phyloP scores from a whole-genome alignment of 2,329 filamentous ascomycete genomes.

The Herpotrichia juniperi region DNA sequence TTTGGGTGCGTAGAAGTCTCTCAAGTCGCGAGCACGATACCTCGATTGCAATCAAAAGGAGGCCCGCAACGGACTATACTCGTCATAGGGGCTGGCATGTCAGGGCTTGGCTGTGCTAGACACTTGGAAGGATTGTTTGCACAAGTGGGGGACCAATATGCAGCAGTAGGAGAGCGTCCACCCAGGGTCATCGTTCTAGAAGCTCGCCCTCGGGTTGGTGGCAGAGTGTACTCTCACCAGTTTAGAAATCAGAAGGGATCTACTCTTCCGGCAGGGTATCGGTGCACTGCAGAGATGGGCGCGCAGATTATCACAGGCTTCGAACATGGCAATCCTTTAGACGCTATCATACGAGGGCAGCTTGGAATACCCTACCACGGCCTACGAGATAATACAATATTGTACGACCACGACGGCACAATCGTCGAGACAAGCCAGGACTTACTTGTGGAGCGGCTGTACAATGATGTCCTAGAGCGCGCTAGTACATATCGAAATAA shows the following conservation, averaged over 20 bases:
- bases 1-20: slow-evolving; percentile 87
- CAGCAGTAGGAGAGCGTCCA: slow-evolving; percentile 67
- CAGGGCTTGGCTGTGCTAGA: slow-evolving; percentile 87
- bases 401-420: slow-evolving; percentile 83
- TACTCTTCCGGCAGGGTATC: slow-evolving; percentile 60
- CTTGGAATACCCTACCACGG: slow-evolving; percentile 85
- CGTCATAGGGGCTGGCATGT: slow-evolving; percentile 92
- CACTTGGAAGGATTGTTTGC: slow-evolving; percentile 86
- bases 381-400: slow-evolving; percentile 78
- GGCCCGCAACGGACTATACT: slow-evolving; percentile 74
- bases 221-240: slow-evolving; percentile 87
- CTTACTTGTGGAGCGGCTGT: slow-evolving; percentile 84
- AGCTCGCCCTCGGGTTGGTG: slow-evolving; percentile 84
- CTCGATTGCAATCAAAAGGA: slow-evolving; percentile 49
- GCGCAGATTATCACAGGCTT: slow-evolving; percentile 99
- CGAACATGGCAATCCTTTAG: slow-evolving; percentile 91
- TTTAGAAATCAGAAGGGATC: slow-evolving; percentile 64
- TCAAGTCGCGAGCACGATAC: slow-evolving; percentile 44
- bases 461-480: slow-evolving; percentile 92
- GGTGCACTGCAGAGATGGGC: slow-evolving; percentile 90
- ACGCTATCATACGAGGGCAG: slow-evolving; percentile 88
- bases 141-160: slow-evolving; percentile 75
- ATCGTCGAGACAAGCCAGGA: slow-evolving; percentile 81
- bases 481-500: slow-evolving; percentile 91
- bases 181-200: slow-evolving; percentile 84